phyloP scores from a whole-genome alignment of 768 basidiomycete species.

The Boletus pseudo-olivaceus region DNA sequence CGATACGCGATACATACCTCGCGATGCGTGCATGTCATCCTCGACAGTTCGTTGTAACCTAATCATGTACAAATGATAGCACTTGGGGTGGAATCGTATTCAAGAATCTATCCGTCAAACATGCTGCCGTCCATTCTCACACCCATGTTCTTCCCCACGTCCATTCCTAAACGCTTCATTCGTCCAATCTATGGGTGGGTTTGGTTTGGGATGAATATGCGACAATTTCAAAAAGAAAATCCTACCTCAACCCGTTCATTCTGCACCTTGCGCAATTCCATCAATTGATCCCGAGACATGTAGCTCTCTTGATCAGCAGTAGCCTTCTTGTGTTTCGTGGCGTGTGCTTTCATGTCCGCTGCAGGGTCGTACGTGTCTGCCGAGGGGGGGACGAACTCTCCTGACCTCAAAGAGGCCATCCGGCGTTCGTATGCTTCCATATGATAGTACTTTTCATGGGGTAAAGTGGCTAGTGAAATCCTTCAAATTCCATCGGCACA shows the following conservation, averaged over 20 bases:
- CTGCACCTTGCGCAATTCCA: conserved; percentile 80
- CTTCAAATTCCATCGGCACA: not conserved
- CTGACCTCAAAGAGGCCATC: conserved; percentile 81
- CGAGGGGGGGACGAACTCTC: conserved; percentile 71
- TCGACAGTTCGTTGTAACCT: not conserved
- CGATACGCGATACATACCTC: conserved; percentile 9
- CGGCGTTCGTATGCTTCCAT: conserved; percentile 81
- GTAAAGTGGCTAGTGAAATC: conserved; percentile 66
- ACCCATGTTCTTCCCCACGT: conserved; percentile 78
- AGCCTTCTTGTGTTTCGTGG: conserved; percentile 66
- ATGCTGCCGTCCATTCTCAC: conserved; percentile 78
- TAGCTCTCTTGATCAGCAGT: conserved; percentile 66
- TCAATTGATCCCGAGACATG: conserved; percentile 73
- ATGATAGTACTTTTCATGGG: conserved; percentile 94
- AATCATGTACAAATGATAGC: not conserved
- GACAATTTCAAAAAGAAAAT: not conserved
- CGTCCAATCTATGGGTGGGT: conserved; percentile 54
- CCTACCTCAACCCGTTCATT: conserved; percentile 78
- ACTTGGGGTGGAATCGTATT: not conserved
- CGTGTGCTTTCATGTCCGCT: conserved; percentile 78
- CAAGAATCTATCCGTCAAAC: conserved; percentile 43
- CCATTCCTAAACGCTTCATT: conserved; percentile 87
- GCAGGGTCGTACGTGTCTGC: conserved; percentile 78
- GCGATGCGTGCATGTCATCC: conserved; percentile 8
- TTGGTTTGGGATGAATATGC: not conserved